These are phyloP conservation scores for Trichoderma afroharzianum DNA, from an alignment of 2,329 filamentous ascomycete genomes.

Conservation along the genomic window DNA sequence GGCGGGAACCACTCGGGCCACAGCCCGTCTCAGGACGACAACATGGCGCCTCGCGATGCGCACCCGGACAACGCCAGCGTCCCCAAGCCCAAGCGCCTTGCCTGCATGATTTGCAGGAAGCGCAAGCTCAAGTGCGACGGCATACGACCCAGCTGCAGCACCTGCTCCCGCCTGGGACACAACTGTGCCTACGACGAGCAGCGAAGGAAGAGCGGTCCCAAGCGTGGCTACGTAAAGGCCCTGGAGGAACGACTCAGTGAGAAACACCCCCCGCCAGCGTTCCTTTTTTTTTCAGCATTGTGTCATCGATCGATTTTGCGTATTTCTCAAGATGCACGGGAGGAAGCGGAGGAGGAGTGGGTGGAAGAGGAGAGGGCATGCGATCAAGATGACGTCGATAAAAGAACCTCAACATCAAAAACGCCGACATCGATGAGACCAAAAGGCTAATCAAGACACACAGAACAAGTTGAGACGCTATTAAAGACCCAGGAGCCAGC, in stretches of 20 bases:
- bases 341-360: neutral
- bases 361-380: neutral
- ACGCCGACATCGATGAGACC: neutral
- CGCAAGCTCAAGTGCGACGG: slow-evolving; percentile 91
- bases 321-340: neutral
- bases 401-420: too few species aligned
- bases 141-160: slow-evolving; percentile 77
- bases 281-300: neutral
- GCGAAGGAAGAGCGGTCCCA: slow-evolving; percentile 89
- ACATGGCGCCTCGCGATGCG: slow-evolving; percentile 37
- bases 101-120: slow-evolving; percentile 90
- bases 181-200: slow-evolving; percentile 89
- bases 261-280: slow-evolving; percentile 28
- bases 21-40: slow-evolving; percentile 34
- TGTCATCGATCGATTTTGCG: neutral
- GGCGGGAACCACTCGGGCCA: slow-evolving; percentile 28
- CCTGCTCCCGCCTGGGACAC: slow-evolving; percentile 81
- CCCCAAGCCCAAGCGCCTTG: slow-evolving; percentile 85
- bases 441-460: slow-evolving; percentile 6
- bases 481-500: slow-evolving; percentile 67
- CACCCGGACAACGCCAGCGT: slow-evolving; percentile 53
- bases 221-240: slow-evolving; percentile 90
- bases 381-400: neutral
- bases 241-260: slow-evolving; percentile 87
- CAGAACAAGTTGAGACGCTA: slow-evolving; percentile 90